Evolutionary conservation across 2,329 filamentous ascomycete genomes (phyloP), one percentile per base, ranked within the genome.

Genomic region (Microcyclosporella mali): DNA sequence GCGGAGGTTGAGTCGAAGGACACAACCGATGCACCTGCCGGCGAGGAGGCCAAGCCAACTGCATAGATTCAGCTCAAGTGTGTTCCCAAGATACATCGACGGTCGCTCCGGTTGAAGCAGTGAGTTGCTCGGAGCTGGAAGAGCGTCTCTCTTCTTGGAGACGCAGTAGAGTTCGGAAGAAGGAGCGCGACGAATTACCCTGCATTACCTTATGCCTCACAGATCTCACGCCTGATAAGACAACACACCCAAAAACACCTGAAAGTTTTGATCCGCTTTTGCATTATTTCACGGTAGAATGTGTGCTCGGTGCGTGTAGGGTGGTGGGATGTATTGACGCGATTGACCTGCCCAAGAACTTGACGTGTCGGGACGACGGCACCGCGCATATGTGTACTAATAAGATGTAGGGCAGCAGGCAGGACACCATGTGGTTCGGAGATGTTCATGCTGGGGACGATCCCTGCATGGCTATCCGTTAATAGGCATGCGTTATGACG

Each of bases 1-100:
- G 69, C 72, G 47, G 68, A 79, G 47, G 69, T 71, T 53, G 70
- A 78, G 56, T 62, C 73, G 48, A 71, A 73, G 58, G 64, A 68
- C 45, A 71, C 76, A 52, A 64, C 74, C 47, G 79, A 81, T 61
- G 71, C 74, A 59, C 71, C 81, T 52, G 67, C 81, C 47, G 71
- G 72, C 51, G 70, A 70, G 52, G 70, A 71, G 54, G 49, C 61
- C 50, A 70, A 71, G 59, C 58, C 68, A 52, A 66, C 68, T 55
- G 65, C 69, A 56, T 65, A 66, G 55, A 9, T 25, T 55, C 41
- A 39, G 17, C 27, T 40, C 34, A 34, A 35, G 33, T 47, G 44
- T 19, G 47, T 47, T 50, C 37, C 46, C 41, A 35, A 49, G 33
- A 45, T 48, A 53, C 49, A 50, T 49, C 46, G 45, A 53, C 49